These are phyloP conservation scores for Casuarina cunninghamiana DNA, from an alignment of 306 rosid genomes.

Conservation along the genomic window DNA sequence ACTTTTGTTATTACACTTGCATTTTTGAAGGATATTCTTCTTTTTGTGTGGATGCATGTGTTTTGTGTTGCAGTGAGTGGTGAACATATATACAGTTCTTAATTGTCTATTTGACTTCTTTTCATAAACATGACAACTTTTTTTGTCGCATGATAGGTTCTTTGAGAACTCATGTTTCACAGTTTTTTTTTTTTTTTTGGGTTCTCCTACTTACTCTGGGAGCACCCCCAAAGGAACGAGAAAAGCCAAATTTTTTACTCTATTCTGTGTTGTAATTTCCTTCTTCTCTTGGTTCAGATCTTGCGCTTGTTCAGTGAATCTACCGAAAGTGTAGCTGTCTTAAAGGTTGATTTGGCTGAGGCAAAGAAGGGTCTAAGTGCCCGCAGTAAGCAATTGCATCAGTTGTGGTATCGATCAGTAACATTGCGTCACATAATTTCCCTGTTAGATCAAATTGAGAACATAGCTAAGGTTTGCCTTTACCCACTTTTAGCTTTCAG, in stretches of 20 bases:
- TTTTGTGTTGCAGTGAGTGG: not conserved
- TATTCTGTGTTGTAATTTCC: constrained; percentile 11
- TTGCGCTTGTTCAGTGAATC: constrained; percentile 96
- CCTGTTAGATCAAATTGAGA: constrained; percentile 97
- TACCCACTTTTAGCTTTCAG: constrained; percentile 16
- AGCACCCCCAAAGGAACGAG: not conserved
- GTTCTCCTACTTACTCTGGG: not conserved
- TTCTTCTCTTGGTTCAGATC: constrained; percentile 60
- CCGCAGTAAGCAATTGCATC: constrained; percentile 96
- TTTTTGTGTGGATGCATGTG: not conserved
- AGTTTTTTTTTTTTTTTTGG: constrained; percentile 5
- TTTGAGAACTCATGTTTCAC: not conserved
- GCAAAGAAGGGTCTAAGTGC: constrained; percentile 85
- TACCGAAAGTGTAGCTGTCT: constrained; percentile 66
- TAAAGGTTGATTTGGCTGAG: constrained; percentile 91
- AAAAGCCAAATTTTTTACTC: constrained; percentile 15
- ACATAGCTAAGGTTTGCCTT: constrained; percentile 81
- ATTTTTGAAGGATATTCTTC: not conserved
- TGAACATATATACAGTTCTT: not conserved
- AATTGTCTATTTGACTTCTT: constrained; percentile 18
- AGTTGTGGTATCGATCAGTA: constrained; percentile 98
- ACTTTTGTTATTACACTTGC: not conserved
- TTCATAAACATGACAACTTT: not conserved
- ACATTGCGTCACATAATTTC: constrained; percentile 95
- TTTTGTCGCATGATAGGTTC: not conserved